Evolutionary conservation across 257 asterid species (phyloP).

Genomic region (Plantago elongata): DNA sequence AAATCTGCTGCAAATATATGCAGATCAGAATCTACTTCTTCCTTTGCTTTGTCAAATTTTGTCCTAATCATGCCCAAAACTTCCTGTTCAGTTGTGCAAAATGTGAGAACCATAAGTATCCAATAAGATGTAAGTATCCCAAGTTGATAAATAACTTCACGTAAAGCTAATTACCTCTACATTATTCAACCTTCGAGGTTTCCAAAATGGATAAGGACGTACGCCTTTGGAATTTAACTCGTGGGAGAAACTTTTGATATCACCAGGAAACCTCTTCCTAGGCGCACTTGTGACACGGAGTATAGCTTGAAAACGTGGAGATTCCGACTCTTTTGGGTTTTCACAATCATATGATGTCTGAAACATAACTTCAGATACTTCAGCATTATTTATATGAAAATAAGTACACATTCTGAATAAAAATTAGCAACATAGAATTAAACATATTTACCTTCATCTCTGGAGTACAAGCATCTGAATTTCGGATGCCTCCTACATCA

Average conservation of each 20-base stretch:
- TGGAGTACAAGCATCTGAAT: conserved; percentile 49
- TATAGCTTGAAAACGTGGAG: conserved; percentile 99
- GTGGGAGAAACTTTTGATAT: conserved; percentile 94
- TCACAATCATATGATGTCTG: conserved; percentile 82
- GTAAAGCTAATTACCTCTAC: conserved; percentile 61
- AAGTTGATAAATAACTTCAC: conserved; percentile 15
- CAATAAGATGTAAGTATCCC: conserved; percentile 18
- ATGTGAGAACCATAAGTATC: conserved; percentile 22
- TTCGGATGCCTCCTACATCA: conserved; percentile 36
- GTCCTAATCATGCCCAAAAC: conserved; percentile 82
- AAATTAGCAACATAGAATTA: conserved; percentile 24
- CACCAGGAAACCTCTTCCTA: conserved; percentile 92
- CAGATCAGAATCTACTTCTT: conserved; percentile 95
- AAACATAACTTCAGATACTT: conserved; percentile 15
- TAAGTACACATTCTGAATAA: conserved; percentile 4
- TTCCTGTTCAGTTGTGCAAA: conserved; percentile 45
- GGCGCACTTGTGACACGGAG: conserved; percentile 98
- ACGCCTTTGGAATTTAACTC: conserved; percentile 96
- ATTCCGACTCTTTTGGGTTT: conserved; percentile 94
- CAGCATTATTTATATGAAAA: conserved; percentile 1
- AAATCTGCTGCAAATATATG: conserved; percentile 91
- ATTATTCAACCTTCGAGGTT: conserved; percentile 82
- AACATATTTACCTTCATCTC: conserved; percentile 35
- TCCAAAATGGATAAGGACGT: conserved; percentile 97
- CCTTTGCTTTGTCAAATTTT: conserved; percentile 96